phyloP scores from a whole-genome alignment of 805 yeast species.

The Candida schatavii region DNA sequence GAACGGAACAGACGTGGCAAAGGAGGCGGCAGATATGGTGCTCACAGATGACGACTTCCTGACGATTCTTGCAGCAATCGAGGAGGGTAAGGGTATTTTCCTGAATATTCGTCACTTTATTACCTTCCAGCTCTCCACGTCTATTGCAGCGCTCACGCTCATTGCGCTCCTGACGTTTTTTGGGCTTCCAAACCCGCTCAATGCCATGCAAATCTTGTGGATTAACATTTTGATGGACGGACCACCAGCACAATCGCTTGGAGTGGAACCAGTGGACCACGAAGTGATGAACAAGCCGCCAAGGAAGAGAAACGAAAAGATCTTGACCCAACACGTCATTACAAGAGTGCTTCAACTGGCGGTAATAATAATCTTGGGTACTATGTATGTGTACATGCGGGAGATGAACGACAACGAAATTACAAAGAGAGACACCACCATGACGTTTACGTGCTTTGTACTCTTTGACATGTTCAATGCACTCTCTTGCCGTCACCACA shows the following conservation, averaged over 20 bases:
- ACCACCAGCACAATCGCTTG: constrained; percentile 96
- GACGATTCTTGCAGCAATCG: constrained; percentile 88
- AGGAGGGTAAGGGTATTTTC: constrained; percentile 97
- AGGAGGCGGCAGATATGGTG: constrained; percentile 98
- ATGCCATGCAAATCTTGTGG: constrained; percentile 98
- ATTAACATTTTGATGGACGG: constrained; percentile 98
- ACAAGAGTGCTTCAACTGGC: constrained; percentile 78
- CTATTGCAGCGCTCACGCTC: constrained; percentile 89
- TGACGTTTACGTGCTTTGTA: constrained; percentile 98
- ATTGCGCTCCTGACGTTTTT: constrained; percentile 85
- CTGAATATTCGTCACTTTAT: constrained; percentile 92
- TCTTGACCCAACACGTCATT: constrained; percentile 67
- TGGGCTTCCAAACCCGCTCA: constrained; percentile 88
- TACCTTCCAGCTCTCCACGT: constrained; percentile 93
- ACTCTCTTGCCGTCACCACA: constrained; percentile 82
- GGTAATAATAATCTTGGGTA: constrained; percentile 72
- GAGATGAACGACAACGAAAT: constrained; percentile 84
- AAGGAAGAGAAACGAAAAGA: constrained; percentile 80
- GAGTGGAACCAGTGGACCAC: constrained; percentile 96
- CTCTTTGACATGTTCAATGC: constrained; percentile 97
- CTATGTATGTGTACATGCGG: constrained; percentile 77
- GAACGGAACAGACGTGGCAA: constrained; percentile 97
- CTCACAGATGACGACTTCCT: constrained; percentile 95
- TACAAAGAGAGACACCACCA: constrained; percentile 94
- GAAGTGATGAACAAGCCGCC: constrained; percentile 98